Evolutionary conservation across 257 asterid species (phyloP), one percentile per base, ranked within the genome.

Genomic region (Gardenia jasminoides): DNA sequence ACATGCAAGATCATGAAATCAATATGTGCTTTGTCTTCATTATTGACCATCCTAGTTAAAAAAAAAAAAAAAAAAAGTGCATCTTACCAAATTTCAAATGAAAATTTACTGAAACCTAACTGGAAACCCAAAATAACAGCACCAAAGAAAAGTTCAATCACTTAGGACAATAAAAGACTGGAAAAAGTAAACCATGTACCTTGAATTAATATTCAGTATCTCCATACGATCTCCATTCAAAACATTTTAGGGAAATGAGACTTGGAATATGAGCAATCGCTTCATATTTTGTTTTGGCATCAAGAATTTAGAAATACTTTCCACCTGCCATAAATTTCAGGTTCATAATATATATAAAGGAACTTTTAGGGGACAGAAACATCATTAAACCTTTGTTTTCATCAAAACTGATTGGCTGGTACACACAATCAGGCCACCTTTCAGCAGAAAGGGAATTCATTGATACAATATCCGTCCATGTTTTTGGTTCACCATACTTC

Each of bases 241-340:
- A 24, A 70, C 47, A 15, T 48, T 33, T 54, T n/a, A 74, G 26
- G 7, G 46, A 74, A 7, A 74, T 74, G 39, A 74, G 19, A 74
- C 65, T 74, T 28, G 67, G 77, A 74, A 54, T 16, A 31, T 74
- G 44, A 39, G 46, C 64, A 74, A 74, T 24, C 31, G 77, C 77
- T 74, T 74, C 77, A 74, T 31, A 74, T 74, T 74, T 74, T 50
- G 67, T 30, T 74, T 52, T 28, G 44, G 28, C 10, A 11, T 61
- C 77, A n/a, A 12, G 6, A 50, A 74, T 33, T 61, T n/a, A 52
- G 59, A 74, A 61, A 50, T 7, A 54, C 67, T 74, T 74, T 50
- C 17, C 39, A 31, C 33, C 41, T 36, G 41, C 31, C 26, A 12
- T 26, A 10, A 15, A 4, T 28, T 54, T 74, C 17, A 54, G 77